These are phyloP conservation scores for Glycyrrhiza uralensis DNA, from an alignment of 306 rosid genomes.

Conservation along the genomic window DNA sequence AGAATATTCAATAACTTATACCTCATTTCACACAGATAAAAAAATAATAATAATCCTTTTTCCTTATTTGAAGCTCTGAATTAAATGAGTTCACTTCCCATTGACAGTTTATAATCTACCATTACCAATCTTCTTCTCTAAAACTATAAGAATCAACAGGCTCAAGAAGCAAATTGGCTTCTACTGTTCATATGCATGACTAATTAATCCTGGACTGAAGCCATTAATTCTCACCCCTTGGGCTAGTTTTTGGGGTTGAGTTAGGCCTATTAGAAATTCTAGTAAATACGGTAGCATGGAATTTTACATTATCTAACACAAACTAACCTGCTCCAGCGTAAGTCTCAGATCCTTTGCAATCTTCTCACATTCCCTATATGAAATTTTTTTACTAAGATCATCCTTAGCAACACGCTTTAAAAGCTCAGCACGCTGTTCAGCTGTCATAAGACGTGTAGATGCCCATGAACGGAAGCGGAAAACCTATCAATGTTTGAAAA, in stretches of 20 bases:
- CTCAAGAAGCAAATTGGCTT: neutral
- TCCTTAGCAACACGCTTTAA: conserved; percentile 52
- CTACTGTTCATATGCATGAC: neutral
- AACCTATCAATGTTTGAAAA: conserved; percentile 43
- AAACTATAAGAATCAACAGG: neutral
- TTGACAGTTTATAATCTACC: conserved; percentile 10
- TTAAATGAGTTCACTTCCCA: conserved; percentile 17
- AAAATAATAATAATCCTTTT: neutral
- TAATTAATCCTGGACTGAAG: neutral
- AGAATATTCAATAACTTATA: conserved; percentile 1
- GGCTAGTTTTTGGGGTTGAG: too few species aligned
- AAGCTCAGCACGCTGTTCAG: conserved; percentile 78
- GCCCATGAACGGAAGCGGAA: conserved; percentile 82
- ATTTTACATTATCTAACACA: too few species aligned
- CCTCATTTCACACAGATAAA: neutral
- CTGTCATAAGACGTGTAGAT: conserved; percentile 73
- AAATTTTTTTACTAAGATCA: conserved; percentile 51
- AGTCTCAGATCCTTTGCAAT: conserved; percentile 85
- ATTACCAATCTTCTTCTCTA: conserved; percentile 7
- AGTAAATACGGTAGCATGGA: too few species aligned
- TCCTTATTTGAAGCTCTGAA: neutral
- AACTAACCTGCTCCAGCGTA: conserved; percentile 72
- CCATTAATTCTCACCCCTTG: conserved; percentile 8
- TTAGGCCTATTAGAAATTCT: too few species aligned
- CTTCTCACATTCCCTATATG: conserved; percentile 68